These are phyloP conservation scores for Colletotrichum lupini DNA, from an alignment of 2,329 filamentous ascomycete species.

Conservation along the genomic window DNA sequence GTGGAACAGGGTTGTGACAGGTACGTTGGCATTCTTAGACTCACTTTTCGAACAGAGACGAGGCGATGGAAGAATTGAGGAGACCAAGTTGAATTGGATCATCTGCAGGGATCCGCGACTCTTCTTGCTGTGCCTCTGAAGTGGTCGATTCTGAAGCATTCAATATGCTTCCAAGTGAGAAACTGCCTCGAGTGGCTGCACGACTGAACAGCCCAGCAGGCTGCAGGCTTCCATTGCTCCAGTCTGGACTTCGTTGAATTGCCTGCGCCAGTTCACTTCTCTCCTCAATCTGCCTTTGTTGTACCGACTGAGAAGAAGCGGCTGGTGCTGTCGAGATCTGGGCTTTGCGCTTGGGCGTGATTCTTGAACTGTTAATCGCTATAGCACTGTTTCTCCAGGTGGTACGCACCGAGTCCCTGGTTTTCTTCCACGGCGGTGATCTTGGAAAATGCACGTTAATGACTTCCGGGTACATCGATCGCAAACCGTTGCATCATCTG, in stretches of 20 bases:
- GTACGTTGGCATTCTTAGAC: not conserved
- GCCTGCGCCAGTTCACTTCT: not conserved
- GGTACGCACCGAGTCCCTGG: conserved; percentile 46
- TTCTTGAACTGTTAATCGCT: not conserved
- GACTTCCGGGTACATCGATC: conserved; percentile 50
- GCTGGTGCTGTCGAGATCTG: not conserved
- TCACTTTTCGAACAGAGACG: conserved; percentile 25
- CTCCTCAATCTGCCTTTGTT: not conserved
- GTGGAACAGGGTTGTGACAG: not conserved
- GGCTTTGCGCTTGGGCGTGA: not conserved
- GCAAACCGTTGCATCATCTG: conserved; percentile 41
- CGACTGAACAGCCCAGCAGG: conserved; percentile 47
- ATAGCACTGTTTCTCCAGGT: not conserved
- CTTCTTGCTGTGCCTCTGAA: not conserved
- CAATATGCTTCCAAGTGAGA: conserved; percentile 47
- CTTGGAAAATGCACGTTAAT: conserved; percentile 49
- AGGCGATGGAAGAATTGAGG: conserved; percentile 16
- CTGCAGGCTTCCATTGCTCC: conserved; percentile 41
- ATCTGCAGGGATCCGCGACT: not conserved
- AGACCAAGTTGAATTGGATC: conserved; percentile 12
- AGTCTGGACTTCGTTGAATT: conserved; percentile 13
- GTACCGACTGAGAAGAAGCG: not conserved
- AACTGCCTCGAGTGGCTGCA: conserved; percentile 46
- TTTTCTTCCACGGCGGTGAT: conserved; percentile 53
- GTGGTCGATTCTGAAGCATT: conserved; percentile 25